phyloP scores from a whole-genome alignment of 2,329 filamentous ascomycete genomes.

The Hypoxylon rubiginosum region DNA sequence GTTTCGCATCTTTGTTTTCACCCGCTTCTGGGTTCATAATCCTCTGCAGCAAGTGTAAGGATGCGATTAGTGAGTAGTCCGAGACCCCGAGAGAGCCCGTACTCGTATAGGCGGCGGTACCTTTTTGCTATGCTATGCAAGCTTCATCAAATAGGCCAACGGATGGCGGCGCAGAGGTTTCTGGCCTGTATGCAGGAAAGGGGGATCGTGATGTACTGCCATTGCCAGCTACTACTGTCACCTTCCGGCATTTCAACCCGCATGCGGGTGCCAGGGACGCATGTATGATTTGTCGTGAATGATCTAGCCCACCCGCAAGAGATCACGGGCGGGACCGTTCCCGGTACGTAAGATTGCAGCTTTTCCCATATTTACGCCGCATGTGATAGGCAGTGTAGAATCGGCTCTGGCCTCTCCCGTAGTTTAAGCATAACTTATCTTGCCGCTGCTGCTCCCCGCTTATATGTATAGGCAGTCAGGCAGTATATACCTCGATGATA shows the following conservation, averaged over 20 bases:
- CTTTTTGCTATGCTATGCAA: neutral
- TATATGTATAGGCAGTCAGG: too few relatives aligned
- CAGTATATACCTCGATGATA: neutral
- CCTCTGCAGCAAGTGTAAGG: neutral
- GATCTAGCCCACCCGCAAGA: neutral
- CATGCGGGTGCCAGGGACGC: neutral
- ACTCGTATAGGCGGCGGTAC: neutral
- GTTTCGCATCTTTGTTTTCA: neutral
- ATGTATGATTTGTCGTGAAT: constrained; percentile 11
- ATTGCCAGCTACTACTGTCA: constrained; percentile 1
- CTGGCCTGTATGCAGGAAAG: neutral
- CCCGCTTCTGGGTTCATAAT: neutral
- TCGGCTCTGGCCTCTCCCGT: neutral
- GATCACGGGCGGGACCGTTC: too few relatives aligned
- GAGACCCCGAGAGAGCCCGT: constrained; percentile 6
- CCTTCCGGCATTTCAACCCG: constrained; percentile 20
- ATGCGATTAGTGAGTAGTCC: constrained; percentile 2
- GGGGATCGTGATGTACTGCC: neutral
- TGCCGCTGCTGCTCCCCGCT: too few relatives aligned
- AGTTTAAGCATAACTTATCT: neutral
- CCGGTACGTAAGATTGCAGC: constrained; percentile 8
- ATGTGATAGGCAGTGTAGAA: neutral
- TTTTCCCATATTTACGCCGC: neutral
- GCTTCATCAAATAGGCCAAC: neutral
- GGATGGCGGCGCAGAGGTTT: constrained; percentile 1